Base-by-base conservation (phyloP, 495 filamentous ascomycete genomes). In the Rostrohypoxylon terebratum region DNA sequence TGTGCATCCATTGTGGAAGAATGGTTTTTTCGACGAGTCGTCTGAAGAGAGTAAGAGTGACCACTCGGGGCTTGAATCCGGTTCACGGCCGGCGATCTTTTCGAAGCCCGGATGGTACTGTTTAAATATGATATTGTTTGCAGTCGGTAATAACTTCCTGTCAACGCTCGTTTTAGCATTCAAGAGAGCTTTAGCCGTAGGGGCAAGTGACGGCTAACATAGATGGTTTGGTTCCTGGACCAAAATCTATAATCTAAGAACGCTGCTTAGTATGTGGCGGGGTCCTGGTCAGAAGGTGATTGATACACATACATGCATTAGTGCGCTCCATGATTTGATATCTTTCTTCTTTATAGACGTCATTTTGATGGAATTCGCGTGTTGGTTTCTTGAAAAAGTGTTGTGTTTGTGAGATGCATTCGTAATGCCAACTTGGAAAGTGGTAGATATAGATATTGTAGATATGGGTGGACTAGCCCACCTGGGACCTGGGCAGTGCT, bases 1-100 rank as follows among this genome's bases (percentile, higher is more conserved):
- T 57, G 88, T 83, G 54, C 90, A 89, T 1, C 86, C 87, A 78
- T 88, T 86, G 78, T 89, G 86, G 77, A 91, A 92, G 72, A 85
- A 80, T 10, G 81, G 78, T 47, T 81, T 83, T n/a, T 71, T 76
- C 25, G 76, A 77, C 18, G 74, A 72, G 28, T 78, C 74, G 0
- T 68, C 54, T 1, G 81, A 77, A 9, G 81, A 81, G 34, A 86
- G 71, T 20, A 83, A 73, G 21, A 83, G 77, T 7, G 82, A 82
- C 62, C 75, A 79, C 3, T 61, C 69, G 10, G 65, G 55, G 18
- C 3, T 25, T 13, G 75, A 79, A 3, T 61, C 68, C n/a, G 65
- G 55, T 34, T 13, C 20, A 11, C 48, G 21, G 21, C 77, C 76
- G n/a, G 66, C 54, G 31, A 81, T 31, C 0, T 45, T 45, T 2